Conservation (phyloP, 768 basidiomycete genomes). For the Cytidiella melzeri region DNA sequence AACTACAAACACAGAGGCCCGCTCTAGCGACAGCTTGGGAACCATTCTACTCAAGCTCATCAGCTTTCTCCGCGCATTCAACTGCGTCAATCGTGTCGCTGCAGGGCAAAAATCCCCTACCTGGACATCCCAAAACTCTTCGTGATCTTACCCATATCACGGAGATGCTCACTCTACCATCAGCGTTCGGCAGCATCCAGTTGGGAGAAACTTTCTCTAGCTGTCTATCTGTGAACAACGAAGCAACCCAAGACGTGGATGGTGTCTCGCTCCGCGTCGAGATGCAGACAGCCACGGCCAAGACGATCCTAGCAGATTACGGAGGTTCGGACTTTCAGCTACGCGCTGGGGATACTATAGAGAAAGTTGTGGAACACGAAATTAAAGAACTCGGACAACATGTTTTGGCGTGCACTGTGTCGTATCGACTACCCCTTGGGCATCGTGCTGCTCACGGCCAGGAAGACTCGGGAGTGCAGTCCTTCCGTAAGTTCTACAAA, state of each 20-base stretch:
- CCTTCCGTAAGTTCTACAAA: conserved; percentile 87
- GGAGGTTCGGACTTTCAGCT: conserved; percentile 49
- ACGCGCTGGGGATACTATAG: conserved; percentile 51
- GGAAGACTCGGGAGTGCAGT: conserved; percentile 55
- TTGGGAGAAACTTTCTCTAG: conserved; percentile 87
- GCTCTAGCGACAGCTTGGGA: conserved; percentile 73
- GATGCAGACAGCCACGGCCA: conserved; percentile 76
- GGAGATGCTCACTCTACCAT: conserved; percentile 73
- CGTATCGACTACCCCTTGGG: conserved; percentile 67
- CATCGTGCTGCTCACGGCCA: conserved; percentile 45
- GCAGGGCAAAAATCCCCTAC: conserved; percentile 63
- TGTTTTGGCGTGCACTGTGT: conserved; percentile 79
- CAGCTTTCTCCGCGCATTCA: conserved; percentile 77
- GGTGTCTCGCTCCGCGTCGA: conserved; percentile 68
- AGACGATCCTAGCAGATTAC: conserved; percentile 55
- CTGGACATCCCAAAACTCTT: conserved; percentile 76
- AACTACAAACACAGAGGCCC: conserved; percentile 48
- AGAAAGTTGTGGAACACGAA: conserved; percentile 73
- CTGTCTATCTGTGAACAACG: conserved; percentile 79
- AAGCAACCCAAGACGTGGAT: conserved; percentile 55
- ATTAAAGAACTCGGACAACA: conserved; percentile 93
- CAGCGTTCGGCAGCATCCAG: conserved; percentile 81
- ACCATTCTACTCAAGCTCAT: conserved; percentile 80
- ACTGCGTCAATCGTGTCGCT: conserved; percentile 73
- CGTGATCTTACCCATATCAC: conserved; percentile 76